Conservation (phyloP, 2,329 filamentous ascomycete genomes). For the Thielaviopsis punctulata region DNA sequence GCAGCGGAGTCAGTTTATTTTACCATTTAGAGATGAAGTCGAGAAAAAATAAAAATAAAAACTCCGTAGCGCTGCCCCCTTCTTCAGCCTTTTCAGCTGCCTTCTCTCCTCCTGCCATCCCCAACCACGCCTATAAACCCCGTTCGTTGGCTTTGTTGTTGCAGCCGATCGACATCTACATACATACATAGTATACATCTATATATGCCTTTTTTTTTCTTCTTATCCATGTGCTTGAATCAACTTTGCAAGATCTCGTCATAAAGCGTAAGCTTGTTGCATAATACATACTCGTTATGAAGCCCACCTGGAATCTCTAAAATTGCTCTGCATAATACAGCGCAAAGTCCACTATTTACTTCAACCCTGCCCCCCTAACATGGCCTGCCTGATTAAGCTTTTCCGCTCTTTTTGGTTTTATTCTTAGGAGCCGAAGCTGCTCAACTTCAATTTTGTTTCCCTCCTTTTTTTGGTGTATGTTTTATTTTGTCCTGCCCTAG, state of each 20-base stretch:
- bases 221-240: too few species aligned
- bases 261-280: too few species aligned
- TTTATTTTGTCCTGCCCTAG: neutral
- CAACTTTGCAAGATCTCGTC: too few species aligned
- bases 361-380: neutral
- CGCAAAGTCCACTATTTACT: neutral
- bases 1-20: too few species aligned
- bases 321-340: neutral
- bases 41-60: neutral
- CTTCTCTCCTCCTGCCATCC: neutral
- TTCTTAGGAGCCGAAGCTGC: neutral
- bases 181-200: too few species aligned
- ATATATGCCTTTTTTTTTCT: too few species aligned
- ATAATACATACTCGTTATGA: too few species aligned
- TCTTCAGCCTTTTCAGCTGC: neutral
- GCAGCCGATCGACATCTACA: too few species aligned
- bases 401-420: slow-evolving; percentile 1
- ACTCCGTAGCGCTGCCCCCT: too few species aligned
- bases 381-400: neutral
- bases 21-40: neutral
- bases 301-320: too few species aligned
- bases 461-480: slow-evolving; percentile 8
- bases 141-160: neutral
- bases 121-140: neutral
- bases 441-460: neutral